Conservation (phyloP, 1,139 yeast species). For the Wickerhamiella pararugosa region DNA sequence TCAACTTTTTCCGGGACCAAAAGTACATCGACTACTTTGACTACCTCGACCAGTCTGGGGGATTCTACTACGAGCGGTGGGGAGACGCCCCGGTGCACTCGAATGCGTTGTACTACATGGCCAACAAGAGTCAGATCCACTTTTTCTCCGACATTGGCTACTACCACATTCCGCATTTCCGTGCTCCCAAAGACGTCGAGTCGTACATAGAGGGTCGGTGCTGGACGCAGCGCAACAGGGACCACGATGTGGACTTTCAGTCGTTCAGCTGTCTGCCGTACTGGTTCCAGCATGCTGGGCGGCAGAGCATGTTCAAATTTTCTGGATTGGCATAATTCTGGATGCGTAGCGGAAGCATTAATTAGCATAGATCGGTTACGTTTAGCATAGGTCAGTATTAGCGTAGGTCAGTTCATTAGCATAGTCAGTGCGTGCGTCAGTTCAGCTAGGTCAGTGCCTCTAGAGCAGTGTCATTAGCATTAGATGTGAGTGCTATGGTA, state of each 20-base stretch:
- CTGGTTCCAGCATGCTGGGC: slow-evolving; percentile 59
- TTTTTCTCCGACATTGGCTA: slow-evolving; percentile 91
- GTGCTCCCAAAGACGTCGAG: slow-evolving; percentile 55
- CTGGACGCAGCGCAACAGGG: slow-evolving; percentile 39
- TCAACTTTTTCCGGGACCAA: slow-evolving; percentile 64
- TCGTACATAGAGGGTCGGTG: slow-evolving; percentile 45
- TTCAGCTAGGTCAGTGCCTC: too few relatives aligned
- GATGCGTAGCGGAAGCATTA: too few relatives aligned
- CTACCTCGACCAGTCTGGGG: slow-evolving; percentile 56
- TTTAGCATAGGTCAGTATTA: too few relatives aligned
- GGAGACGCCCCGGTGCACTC: slow-evolving; percentile 98
- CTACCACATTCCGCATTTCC: slow-evolving; percentile 59
- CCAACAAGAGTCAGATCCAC: slow-evolving; percentile 55
- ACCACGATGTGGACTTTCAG: slow-evolving; percentile 40
- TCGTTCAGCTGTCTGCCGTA: slow-evolving; percentile 60
- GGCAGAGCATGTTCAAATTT: slow-evolving; percentile 21
- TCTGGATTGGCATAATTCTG: slow-evolving; percentile 3
- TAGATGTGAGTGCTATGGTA: background rate
- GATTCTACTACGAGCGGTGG: slow-evolving; percentile 82
- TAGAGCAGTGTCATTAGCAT: too few relatives aligned
- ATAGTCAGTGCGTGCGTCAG: too few relatives aligned
- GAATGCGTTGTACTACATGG: slow-evolving; percentile 50
- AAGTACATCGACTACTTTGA: slow-evolving; percentile 57
- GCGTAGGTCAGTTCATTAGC: too few relatives aligned
- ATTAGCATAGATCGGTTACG: too few relatives aligned